A percentile compares a stretch with the other conserved stretches of the same genome.
phyloP scores from a whole-genome alignment of 108 stramenopile species.

The Nitzschia sp. region DNA sequence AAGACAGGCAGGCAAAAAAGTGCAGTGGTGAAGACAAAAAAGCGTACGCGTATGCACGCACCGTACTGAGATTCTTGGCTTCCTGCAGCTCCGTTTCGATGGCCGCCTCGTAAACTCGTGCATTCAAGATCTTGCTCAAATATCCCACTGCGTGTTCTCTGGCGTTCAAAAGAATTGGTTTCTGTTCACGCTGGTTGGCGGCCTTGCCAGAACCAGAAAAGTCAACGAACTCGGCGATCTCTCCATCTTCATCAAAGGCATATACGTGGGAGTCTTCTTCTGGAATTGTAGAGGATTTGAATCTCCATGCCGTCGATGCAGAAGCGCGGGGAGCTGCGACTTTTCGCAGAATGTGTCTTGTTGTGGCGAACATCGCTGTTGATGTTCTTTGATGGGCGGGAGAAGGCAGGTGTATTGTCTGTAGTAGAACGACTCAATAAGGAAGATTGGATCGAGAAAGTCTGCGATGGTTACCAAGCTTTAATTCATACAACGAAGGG shows the following conservation, averaged over 20 bases:
- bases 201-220: not conserved
- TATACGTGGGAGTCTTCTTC: not conserved
- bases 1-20: not conserved
- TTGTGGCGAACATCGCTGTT: not conserved
- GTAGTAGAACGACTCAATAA: too few relatives aligned
- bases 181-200: not conserved
- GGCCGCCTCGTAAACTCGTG: constrained; percentile 94
- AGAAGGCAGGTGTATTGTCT: too few relatives aligned
- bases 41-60: constrained; percentile 25
- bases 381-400: too few relatives aligned
- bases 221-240: not conserved
- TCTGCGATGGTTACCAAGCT: too few relatives aligned
- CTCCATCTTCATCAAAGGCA: constrained; percentile 6
- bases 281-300: not conserved
- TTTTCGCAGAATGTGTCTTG: not conserved
- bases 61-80: constrained; percentile 81
- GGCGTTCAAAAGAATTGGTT: constrained; percentile 54
- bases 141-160: constrained; percentile 75
- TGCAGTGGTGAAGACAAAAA: not conserved
- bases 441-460: too few relatives aligned
- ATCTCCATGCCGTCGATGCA: not conserved
- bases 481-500: too few relatives aligned
- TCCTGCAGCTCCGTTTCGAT: constrained; percentile 93
- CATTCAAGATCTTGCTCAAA: constrained; percentile 85
- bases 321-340: not conserved